Evolutionary conservation across 164 flowering plant species (phyloP), one percentile per base, ranked within the genome.

Genomic region (Sedum album): DNA sequence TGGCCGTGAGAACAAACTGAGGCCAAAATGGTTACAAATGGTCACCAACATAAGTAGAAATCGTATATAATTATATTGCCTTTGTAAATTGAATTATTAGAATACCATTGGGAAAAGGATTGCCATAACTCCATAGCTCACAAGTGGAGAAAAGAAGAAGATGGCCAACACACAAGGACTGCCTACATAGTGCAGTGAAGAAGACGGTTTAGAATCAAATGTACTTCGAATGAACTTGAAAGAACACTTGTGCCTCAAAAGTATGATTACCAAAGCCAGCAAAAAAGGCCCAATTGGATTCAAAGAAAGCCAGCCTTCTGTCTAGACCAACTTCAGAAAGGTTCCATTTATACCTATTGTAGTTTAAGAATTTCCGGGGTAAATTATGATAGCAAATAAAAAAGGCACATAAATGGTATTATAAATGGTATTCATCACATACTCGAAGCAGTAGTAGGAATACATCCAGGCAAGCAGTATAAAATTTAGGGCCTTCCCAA

Each of bases 361-460:
- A 71, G 33, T 66, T 39, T 1, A 51, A 13, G 38, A 62, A 57
- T 18, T 10, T 14, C 5, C 10, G 4, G 30, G 7, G 20, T 28
- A 57, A 55, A 8, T 20, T 20, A 57, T 57, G 28, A 57, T 26
- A 57, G 33, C 31, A 57, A 57, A 33, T 26, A 14, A 3, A 14
- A 51, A 25, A 21, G 17, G n/a, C 70, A 67, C 49, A 46, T 35
- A 35, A 36, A 35, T 38, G 35, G 42, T 31, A 38, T n/a, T n/a
- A 33, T 4, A 49, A 60, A 33, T 68, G 9, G 26, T 70, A 31
- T 18, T 20, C 46, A 70, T 2, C 42, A 82, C 97, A 57, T 87
- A 91, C 99, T 94, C 97, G 60, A 92, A 94, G 73, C 94, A 86
- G 69, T 92, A 94, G 70, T 92, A 94, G 51, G 97, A 95, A 79